Evolutionary conservation across 345 rosid species (phyloP).

Genomic region (sweet orange (Citrus sinensis)): DVS_A1.0 CM039163.1:1811001-1811500

Average conservation of each 20-base stretch:
- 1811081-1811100: constrained; percentile 53
- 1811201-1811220: constrained; percentile 55
- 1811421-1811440: constrained; percentile 47
- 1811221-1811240: constrained; percentile 45
- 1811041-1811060: constrained; percentile 51
- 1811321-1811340: constrained; percentile 41
- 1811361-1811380: constrained; percentile 70
- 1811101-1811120: constrained; percentile 36
- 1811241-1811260: constrained; percentile 60
- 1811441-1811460: constrained; percentile 57
- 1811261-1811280: constrained; percentile 86
- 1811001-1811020: constrained; percentile 43
- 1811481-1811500: constrained; percentile 64
- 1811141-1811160: constrained; percentile 88
- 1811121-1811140: constrained; percentile 80
- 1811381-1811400: constrained; percentile 54
- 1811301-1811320: constrained; percentile 71
- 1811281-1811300: constrained; percentile 68
- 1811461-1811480: constrained; percentile 59
- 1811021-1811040: constrained; percentile 32
- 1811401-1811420: constrained; percentile 43
- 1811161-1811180: constrained; percentile 61
- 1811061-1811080: constrained; percentile 62
- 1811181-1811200: constrained; percentile 78
- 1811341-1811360: constrained; percentile 64